phyloP scores from a whole-genome alignment of 441 rosid species.

The Cnidoscolus chayamansa region DNA sequence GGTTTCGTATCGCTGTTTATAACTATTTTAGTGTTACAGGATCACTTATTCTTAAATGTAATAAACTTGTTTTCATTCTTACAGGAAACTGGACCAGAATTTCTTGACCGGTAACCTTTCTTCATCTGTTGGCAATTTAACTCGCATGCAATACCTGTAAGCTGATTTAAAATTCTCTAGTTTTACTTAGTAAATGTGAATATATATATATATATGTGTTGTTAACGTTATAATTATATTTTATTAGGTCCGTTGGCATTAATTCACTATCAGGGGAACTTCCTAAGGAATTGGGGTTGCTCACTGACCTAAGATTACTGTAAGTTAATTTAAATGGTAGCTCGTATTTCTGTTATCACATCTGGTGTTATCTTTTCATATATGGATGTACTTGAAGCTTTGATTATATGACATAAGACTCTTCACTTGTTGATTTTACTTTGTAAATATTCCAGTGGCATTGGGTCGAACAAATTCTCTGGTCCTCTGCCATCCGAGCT shows the following conservation, averaged over 20 bases:
- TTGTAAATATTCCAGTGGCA: constrained; percentile 32
- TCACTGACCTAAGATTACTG: constrained; percentile 51
- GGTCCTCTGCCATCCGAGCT: constrained; percentile 63
- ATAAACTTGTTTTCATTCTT: constrained; percentile 5
- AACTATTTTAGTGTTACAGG: neutral
- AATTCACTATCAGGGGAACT: constrained; percentile 49
- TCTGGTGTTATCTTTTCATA: neutral
- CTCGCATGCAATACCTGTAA: constrained; percentile 48
- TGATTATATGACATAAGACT: neutral
- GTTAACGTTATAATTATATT: neutral
- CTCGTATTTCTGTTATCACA: constrained; percentile 4
- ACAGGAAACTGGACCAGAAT: constrained; percentile 53
- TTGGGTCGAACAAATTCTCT: constrained; percentile 59
- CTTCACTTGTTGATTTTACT: constrained; percentile 15
- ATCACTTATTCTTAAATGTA: neutral
- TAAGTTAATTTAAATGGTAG: constrained; percentile 30
- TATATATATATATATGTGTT: neutral
- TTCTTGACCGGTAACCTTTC: constrained; percentile 46
- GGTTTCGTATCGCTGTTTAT: constrained; percentile 11
- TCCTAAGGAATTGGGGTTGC: constrained; percentile 54
- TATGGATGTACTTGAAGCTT: too few species aligned
- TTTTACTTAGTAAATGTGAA: neutral
- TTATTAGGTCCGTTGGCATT: constrained; percentile 32
- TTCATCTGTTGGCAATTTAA: constrained; percentile 44
- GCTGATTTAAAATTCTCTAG: neutral